These are phyloP conservation scores for Ganoderma multipileum DNA, from an alignment of 1,284 basidiomycete genomes.

Conservation along the genomic window DNA sequence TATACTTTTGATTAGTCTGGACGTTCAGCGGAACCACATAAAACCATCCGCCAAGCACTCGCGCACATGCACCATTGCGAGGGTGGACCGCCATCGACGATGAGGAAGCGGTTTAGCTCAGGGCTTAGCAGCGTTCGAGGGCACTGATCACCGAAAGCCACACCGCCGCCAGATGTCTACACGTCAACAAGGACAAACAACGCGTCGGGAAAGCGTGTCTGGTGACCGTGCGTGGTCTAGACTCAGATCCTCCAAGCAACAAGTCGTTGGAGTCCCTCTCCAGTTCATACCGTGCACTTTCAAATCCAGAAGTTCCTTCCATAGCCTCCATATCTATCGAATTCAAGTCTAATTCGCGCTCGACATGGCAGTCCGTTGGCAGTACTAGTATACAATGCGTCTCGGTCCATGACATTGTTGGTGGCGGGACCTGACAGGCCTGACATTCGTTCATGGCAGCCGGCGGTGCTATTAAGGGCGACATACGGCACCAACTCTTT, in stretches of 20 bases:
- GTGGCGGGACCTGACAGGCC: background rate
- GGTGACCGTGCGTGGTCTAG: too few relatives aligned
- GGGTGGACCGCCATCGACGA: background rate
- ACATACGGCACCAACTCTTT: constrained; percentile 90
- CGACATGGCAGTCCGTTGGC: background rate
- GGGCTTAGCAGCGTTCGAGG: background rate
- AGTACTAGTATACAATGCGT: background rate
- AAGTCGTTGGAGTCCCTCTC: too few relatives aligned
- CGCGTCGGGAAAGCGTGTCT: too few relatives aligned
- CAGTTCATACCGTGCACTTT: background rate
- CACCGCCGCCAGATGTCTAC: background rate
- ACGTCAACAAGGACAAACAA: background rate
- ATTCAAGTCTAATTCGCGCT: background rate
- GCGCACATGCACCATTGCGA: background rate
- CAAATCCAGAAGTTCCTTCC: background rate
- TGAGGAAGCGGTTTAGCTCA: background rate
- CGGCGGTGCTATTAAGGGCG: constrained; percentile 89
- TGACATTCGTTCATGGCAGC: constrained; percentile 48
- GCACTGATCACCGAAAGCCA: background rate
- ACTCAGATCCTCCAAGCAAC: too few relatives aligned
- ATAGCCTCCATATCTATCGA: background rate
- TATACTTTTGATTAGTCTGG: background rate
- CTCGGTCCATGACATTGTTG: background rate
- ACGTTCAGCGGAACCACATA: background rate
- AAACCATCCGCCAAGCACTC: background rate